phyloP scores from a whole-genome alignment of 1,139 yeast species.

The Pichia sp. region DNA sequence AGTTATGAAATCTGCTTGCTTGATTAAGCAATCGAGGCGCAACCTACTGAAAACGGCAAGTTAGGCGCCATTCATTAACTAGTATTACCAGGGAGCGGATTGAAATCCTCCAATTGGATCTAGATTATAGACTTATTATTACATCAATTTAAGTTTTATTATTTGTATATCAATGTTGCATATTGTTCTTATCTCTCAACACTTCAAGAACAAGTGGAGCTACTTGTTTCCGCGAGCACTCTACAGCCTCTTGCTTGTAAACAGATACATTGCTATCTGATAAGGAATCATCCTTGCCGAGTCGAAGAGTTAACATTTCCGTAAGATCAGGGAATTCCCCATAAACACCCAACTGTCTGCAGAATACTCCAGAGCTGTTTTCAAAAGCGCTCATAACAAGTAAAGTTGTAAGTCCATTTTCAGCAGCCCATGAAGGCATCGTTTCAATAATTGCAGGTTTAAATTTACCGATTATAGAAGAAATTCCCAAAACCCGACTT shows the following conservation, averaged over 20 bases:
- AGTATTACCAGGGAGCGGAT: too few relatives aligned
- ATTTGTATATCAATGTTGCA: too few relatives aligned
- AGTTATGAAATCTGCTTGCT: too few relatives aligned
- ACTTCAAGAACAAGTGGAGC: neutral
- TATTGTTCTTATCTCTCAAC: neutral
- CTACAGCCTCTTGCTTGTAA: neutral
- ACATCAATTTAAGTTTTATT: too few relatives aligned
- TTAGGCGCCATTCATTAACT: too few relatives aligned
- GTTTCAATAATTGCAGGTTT: constrained; percentile 5
- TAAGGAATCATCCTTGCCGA: too few relatives aligned
- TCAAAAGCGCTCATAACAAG: neutral
- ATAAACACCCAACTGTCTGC: neutral
- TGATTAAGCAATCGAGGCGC: too few relatives aligned
- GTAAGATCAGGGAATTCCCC: neutral
- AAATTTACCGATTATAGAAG: constrained; percentile 24
- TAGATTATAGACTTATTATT: too few relatives aligned
- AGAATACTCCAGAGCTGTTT: neutral
- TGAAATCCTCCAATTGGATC: too few relatives aligned
- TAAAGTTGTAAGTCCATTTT: neutral
- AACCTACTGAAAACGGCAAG: too few relatives aligned
- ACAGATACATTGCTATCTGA: too few relatives aligned
- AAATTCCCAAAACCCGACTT: constrained; percentile 51
- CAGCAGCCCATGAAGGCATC: neutral
- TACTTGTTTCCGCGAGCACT: neutral
- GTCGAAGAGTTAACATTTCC: neutral